Conservation (phyloP, 2,329 filamentous ascomycete species). For the Fusarium stilboides region DNA sequence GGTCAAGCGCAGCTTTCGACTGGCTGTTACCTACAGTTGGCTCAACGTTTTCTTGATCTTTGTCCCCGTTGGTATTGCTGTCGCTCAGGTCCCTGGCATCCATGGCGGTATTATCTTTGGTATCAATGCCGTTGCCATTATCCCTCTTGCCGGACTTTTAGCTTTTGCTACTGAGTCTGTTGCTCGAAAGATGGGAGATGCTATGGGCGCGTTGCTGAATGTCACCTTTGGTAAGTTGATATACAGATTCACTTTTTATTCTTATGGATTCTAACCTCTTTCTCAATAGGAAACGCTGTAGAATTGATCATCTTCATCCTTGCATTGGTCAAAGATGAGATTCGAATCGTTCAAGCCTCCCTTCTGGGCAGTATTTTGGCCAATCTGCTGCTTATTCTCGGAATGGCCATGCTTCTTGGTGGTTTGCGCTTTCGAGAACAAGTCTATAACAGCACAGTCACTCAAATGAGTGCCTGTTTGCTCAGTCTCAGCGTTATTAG, state of each 20-base stretch:
- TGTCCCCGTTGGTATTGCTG: conserved; percentile 82
- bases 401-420: conserved; percentile 91
- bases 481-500: conserved; percentile 93
- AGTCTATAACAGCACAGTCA: conserved; percentile 96
- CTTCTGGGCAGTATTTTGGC: conserved; percentile 90
- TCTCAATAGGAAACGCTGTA: conserved; percentile 68
- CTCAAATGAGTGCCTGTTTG: conserved; percentile 95
- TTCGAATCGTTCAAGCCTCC: conserved; percentile 92
- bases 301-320: conserved; percentile 80
- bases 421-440: conserved; percentile 91
- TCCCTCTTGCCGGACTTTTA: conserved; percentile 80
- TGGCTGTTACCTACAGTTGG: conserved; percentile 80
- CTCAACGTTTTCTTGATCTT: conserved; percentile 84
- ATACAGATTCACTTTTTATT: background rate
- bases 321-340: conserved; percentile 69
- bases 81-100: conserved; percentile 67
- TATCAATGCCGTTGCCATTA: conserved; percentile 82
- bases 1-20: conserved; percentile 65
- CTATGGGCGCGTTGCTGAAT: conserved; percentile 80
- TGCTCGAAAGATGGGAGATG: conserved; percentile 79
- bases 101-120: conserved; percentile 77
- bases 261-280: background rate
- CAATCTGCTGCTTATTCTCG: conserved; percentile 89
- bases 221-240: conserved; percentile 77
- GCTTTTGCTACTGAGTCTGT: conserved; percentile 83